These are phyloP conservation scores for Aquilaria yunnanensis DNA, from an alignment of 345 rosid species.

Conservation along the genomic window DNA sequence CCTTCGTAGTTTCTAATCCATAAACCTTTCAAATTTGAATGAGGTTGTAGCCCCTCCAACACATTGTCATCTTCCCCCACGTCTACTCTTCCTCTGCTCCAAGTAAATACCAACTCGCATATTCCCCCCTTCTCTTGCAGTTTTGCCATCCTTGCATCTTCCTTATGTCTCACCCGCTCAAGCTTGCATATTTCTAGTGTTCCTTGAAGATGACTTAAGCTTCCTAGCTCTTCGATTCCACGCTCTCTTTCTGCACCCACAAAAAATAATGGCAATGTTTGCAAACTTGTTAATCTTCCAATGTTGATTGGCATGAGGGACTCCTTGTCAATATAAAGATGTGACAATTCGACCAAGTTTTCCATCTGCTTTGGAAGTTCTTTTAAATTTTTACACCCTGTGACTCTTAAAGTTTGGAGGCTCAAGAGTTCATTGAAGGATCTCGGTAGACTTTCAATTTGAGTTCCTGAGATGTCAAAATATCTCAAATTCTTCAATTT, in stretches of 20 bases:
- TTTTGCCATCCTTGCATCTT: neutral
- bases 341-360: neutral
- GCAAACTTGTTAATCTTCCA: neutral
- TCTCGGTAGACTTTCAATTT: too few species aligned
- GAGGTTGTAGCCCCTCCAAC: neutral
- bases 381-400: neutral
- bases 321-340: neutral
- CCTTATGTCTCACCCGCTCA: neutral
- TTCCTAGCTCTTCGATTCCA: too few species aligned
- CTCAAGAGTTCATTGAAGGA: conserved; percentile 6
- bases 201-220: neutral
- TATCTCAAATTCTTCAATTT: too few species aligned
- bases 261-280: neutral
- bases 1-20: neutral
- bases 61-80: too few species aligned
- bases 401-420: neutral
- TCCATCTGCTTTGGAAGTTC: neutral
- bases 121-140: neutral
- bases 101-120: neutral
- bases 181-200: neutral
- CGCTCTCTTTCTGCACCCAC: neutral
- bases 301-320: neutral
- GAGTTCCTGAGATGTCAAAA: too few species aligned
- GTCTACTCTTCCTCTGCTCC: neutral
- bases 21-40: neutral